phyloP scores from a whole-genome alignment of 345 rosid species.

The Populus simonii region DNA sequence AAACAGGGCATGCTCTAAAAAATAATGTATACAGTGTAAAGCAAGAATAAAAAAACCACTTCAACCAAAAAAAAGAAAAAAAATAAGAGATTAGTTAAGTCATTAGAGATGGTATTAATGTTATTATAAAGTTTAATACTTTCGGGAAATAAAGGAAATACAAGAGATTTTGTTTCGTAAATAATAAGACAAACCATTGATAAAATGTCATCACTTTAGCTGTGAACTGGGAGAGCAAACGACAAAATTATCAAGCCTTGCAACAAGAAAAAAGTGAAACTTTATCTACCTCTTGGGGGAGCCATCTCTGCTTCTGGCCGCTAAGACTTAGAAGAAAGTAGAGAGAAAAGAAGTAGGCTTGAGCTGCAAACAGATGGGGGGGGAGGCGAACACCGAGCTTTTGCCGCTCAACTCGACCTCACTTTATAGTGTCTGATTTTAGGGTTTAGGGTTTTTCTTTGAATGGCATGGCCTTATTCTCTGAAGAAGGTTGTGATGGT shows the following conservation, averaged over 20 bases:
- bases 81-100: not conserved
- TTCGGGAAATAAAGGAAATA: not conserved
- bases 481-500: no score
- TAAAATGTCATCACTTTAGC: not conserved
- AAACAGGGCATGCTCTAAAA: not conserved
- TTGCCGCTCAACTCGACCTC: not conserved
- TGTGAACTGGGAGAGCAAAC: not conserved
- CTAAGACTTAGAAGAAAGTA: no score
- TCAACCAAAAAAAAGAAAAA: not conserved
- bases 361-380: not conserved
- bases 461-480: not conserved
- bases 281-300: constrained; percentile 21
- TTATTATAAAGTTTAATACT: not conserved
- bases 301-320: not conserved
- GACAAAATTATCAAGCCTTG: not conserved
- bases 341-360: not conserved
- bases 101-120: not conserved
- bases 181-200: not conserved
- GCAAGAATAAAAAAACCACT: not conserved
- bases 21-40: not conserved
- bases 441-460: constrained; percentile 14
- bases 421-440: not conserved
- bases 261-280: not conserved
- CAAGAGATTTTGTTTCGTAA: not conserved
- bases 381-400: not conserved